Conservation (phyloP, 169 alveolate species). For the Cryptosporidium felis region DNA sequence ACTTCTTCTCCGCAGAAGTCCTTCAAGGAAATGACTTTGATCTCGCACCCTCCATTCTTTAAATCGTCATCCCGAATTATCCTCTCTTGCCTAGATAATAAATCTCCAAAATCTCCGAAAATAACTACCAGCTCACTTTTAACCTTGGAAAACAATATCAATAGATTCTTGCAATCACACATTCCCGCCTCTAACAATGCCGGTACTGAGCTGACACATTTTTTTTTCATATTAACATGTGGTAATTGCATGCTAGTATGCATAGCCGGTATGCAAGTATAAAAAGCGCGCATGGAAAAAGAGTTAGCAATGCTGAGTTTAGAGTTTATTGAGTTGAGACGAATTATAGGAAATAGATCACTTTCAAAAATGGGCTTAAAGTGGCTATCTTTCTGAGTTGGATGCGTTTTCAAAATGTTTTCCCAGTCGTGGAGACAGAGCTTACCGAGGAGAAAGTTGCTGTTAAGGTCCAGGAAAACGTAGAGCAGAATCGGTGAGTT, state of each 20-base stretch:
- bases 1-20: neutral
- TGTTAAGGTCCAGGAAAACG: neutral
- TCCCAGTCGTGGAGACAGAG: conserved; percentile 11
- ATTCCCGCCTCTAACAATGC: too few relatives aligned
- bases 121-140: neutral
- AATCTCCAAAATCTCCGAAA: neutral
- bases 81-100: neutral
- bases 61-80: too few relatives aligned
- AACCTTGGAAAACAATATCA: neutral
- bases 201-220: neutral
- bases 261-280: neutral
- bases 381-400: conserved; percentile 2
- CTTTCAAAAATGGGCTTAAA: conserved; percentile 1
- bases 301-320: neutral
- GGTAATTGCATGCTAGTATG: conserved; percentile 3
- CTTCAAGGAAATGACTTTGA: neutral
- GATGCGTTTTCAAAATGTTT: neutral
- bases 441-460: neutral
- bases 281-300: neutral
- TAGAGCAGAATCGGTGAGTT: neutral
- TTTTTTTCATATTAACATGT: neutral
- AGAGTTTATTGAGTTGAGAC: too few relatives aligned
- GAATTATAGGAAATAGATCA: neutral
- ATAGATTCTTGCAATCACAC: neutral
- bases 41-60: too few relatives aligned